Base-by-base conservation (phyloP, 768 basidiomycete genomes). In the Collybia nuda region DNA sequence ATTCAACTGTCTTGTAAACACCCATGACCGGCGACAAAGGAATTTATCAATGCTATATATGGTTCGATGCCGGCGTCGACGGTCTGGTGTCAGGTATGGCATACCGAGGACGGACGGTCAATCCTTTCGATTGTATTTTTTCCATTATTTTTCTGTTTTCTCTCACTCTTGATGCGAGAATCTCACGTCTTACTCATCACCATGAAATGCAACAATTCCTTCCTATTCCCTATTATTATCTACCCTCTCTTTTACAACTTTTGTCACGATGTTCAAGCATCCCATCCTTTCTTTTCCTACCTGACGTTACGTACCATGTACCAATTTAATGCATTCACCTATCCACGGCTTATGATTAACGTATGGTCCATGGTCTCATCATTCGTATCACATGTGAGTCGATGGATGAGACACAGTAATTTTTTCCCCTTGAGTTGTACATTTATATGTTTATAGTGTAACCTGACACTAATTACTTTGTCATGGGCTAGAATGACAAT, bases 91-190 rank as follows among this genome's bases (percentile, higher is more conserved):
- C 47, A 46, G 45, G 48, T 57, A 51, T 53, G 55, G 50, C 54
- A 57, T 50, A 50, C 58, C 52, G 51, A 55, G 51, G 54, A 56
- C 53, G 58, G 58, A 62, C 57, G 50, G 55, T 55, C 24, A 26
- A 26, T 26, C 7, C 50, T 52, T 24, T 59, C 35, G 36, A 44
- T 26, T 40, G 55, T 38, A 50, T 53, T 51, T 43, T 48, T 40
- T 52, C 45, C 47, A 43, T 59, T 38, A 29, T 55, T 49, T 42
- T 44, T 29, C 52, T 32, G 37, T 37, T 38, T 15, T 39, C 19
- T 52, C 26, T 28, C 23, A 14, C 32, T 32, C 32, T 32, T 32
- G 32, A 11, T 32, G 32, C 32, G 9, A 32, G 6, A 32, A 14
- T 32, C 14, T n/a, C 32, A 32, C 32, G 32, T 14, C 32, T 32